Conservation (phyloP, 169 alveolate species). For the Eimeria praecox region DNA sequence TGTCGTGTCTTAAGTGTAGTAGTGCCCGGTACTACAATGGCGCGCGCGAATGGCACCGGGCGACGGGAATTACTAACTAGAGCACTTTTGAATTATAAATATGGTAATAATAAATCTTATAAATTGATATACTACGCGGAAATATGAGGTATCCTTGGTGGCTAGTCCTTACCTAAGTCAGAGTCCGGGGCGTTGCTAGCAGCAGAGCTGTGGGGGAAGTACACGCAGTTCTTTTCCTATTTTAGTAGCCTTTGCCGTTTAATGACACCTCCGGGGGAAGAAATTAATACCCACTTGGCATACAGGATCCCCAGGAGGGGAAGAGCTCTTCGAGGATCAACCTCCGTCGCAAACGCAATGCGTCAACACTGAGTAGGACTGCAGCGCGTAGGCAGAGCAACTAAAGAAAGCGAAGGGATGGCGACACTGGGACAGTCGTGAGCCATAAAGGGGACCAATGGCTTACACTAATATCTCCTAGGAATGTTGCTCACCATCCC, state of each 20-base stretch:
- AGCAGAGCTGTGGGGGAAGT: not conserved
- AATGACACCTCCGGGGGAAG: not conserved
- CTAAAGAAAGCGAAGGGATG: not conserved
- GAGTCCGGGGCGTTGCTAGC: not conserved
- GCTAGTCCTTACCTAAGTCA: not conserved
- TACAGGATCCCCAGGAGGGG: not conserved
- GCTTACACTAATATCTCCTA: not conserved
- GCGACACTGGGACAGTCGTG: not conserved
- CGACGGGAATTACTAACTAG: not conserved
- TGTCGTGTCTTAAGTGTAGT: not conserved
- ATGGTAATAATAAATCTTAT: not conserved
- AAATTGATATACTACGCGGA: not conserved
- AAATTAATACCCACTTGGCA: not conserved
- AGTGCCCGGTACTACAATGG: not conserved
- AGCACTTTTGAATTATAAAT: not conserved
- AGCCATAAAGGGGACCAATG: not conserved
- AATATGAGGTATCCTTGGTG: not conserved
- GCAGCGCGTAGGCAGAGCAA: not conserved
- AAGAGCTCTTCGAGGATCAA: not conserved
- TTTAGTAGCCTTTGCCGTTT: not conserved
- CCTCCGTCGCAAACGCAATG: not conserved
- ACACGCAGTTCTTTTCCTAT: not conserved
- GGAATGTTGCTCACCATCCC: not conserved
- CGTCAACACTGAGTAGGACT: not conserved
- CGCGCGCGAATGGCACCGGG: not conserved